Base-by-base conservation (phyloP, 306 rosid species). In the Medicago ruthenica region DNA sequence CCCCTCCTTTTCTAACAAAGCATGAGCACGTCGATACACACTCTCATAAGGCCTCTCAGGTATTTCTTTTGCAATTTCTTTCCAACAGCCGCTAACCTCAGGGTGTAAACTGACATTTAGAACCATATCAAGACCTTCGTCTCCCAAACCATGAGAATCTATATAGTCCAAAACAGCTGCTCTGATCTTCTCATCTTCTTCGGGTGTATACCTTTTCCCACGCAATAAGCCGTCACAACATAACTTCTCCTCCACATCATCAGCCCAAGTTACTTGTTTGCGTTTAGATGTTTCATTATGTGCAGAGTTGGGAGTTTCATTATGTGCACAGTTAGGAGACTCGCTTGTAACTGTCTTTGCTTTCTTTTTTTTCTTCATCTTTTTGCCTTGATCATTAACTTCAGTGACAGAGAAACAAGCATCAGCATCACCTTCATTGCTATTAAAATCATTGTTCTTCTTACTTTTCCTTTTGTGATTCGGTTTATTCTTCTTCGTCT, bases 171-270 rank as follows among this genome's bases (percentile, higher is more conserved):
- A 71, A 81, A 89, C 86, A 68, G 98, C 83, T 59, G 73, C 58
- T 83, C 80, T 71, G 59, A 93, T 37, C 53, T 61, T 77, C 83
- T 82, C 80, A 42, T 93, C 96, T 81, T 93, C 98, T 83, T 93
- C 90, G n/a, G 14, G 39, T 41, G 94, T 84, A 82, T 67, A 93
- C 78, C 97, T 67, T 80, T 86, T 87, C 48, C 94, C 96, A 63
- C 83, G 78, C 73, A 75, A 50, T 73, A 84, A 77, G 31, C 55
- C 75, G 53, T 84, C 87, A 71, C 65, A 24, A 58, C 83, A 79
- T 27, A 27, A 27, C 67, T 89, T 5, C 4, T 2, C 64, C 77
- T 86, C 90, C 70, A 93, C 84, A 47, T 85, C 67, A 80, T 93
- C 90, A 27, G 91, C 80, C 76, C 87, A 93, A 39, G 80, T 86